A percentile compares a stretch with the other conserved stretches of the same genome.
Evolutionary conservation across 805 yeast genomes (phyloP).

Genomic region (Metschnikowia anglica): DNA sequence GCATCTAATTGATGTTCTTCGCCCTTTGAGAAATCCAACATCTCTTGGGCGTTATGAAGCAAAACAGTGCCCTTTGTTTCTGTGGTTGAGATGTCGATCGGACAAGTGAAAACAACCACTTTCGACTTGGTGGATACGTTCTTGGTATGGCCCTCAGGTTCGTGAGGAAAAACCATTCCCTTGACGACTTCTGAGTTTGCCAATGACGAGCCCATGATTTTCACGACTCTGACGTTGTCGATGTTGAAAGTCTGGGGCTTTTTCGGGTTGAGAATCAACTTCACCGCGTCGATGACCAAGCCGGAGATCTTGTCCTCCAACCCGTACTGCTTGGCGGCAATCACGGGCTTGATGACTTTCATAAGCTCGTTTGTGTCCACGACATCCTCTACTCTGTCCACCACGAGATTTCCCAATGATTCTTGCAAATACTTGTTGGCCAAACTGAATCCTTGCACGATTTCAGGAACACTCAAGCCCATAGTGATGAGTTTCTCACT

Average conservation of each 20-base stretch:
- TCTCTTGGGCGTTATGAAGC: slow-evolving; percentile 92
- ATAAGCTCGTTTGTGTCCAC: slow-evolving; percentile 53
- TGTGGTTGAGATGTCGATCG: slow-evolving; percentile 92
- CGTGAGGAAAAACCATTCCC: slow-evolving; percentile 98
- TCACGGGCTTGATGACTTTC: slow-evolving; percentile 80
- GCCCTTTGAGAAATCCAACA: slow-evolving; percentile 94
- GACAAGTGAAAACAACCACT: slow-evolving; percentile 91
- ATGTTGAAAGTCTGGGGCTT: slow-evolving; percentile 74
- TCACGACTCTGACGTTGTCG: slow-evolving; percentile 92
- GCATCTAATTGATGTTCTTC: slow-evolving; percentile 92
- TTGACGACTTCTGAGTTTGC: slow-evolving; percentile 74
- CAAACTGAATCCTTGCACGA: slow-evolving; percentile 86
- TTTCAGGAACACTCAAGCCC: slow-evolving; percentile 90
- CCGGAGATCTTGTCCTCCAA: slow-evolving; percentile 73
- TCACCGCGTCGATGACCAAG: slow-evolving; percentile 82
- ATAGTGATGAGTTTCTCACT: slow-evolving; percentile 81
- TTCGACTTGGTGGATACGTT: slow-evolving; percentile 60
- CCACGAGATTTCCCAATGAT: slow-evolving; percentile 63
- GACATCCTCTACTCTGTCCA: slow-evolving; percentile 61
- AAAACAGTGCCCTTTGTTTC: slow-evolving; percentile 98
- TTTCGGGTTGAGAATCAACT: slow-evolving; percentile 67
- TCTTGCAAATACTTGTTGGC: slow-evolving; percentile 76
- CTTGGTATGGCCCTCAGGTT: slow-evolving; percentile 91
- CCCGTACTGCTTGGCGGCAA: slow-evolving; percentile 92
- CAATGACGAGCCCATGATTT: slow-evolving; percentile 90